phyloP scores from a whole-genome alignment of 345 rosid species.

The Linum lewisii region DNA sequence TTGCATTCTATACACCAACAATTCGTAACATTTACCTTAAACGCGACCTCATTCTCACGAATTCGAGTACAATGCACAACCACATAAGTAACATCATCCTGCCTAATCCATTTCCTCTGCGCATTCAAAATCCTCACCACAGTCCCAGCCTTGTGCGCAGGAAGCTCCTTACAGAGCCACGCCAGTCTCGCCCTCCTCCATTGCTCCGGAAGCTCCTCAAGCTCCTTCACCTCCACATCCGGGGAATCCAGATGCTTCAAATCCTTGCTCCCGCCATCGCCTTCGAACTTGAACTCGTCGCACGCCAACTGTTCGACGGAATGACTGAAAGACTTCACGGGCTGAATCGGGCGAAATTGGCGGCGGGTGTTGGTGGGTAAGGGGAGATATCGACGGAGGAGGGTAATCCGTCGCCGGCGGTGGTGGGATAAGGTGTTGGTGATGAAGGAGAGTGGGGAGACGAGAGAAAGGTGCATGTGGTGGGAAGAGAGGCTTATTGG shows the following conservation, averaged over 20 bases:
- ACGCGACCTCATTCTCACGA: slow-evolving; percentile 72
- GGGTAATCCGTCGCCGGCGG: slow-evolving; percentile 17
- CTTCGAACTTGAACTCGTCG: slow-evolving; percentile 11
- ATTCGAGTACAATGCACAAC: slow-evolving; percentile 67
- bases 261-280: slow-evolving; percentile 18
- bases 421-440: slow-evolving; percentile 19
- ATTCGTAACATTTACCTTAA: slow-evolving; percentile 34
- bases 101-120: slow-evolving; percentile 82
- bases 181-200: slow-evolving; percentile 85
- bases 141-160: slow-evolving; percentile 64
- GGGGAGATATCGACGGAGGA: slow-evolving; percentile 4
- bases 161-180: slow-evolving; percentile 85
- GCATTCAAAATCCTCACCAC: slow-evolving; percentile 57
- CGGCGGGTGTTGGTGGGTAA: background rate
- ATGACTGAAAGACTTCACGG: slow-evolving; percentile 18
- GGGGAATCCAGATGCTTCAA: slow-evolving; percentile 33
- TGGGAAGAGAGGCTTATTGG: slow-evolving; percentile 12
- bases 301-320: slow-evolving; percentile 39
- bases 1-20: too few relatives aligned
- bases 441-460: slow-evolving; percentile 18
- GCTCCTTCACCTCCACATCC: slow-evolving; percentile 47
- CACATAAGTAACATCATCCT: slow-evolving; percentile 73
- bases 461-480: slow-evolving; percentile 22
- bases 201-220: slow-evolving; percentile 71
- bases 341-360: slow-evolving; percentile 8